Conservation (phyloP, 768 basidiomycete species). For the Phanerodontia chrysosporium region DNA sequence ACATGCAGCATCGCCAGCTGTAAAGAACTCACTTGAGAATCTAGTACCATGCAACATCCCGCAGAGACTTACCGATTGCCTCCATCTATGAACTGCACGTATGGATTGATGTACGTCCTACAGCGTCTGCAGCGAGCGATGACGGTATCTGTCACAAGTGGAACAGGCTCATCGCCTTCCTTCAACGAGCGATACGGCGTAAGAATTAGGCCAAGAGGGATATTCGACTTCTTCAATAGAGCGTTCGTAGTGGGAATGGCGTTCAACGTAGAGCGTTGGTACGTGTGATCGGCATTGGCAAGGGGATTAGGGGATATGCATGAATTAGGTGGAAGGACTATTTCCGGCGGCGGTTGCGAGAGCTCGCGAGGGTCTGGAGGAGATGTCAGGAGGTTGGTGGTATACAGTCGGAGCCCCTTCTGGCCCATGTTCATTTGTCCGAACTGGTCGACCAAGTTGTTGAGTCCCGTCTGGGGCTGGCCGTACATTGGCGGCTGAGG, state of each 20-base stretch:
- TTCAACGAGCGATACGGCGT: conserved; percentile 88
- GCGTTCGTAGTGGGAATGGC: conserved; percentile 90
- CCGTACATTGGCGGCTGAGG: conserved; percentile 41
- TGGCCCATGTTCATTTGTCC: conserved; percentile 84
- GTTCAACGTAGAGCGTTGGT: conserved; percentile 88
- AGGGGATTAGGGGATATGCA: conserved; percentile 72
- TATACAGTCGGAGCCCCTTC: conserved; percentile 75
- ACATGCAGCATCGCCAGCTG: conserved; percentile 99
- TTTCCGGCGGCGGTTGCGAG: conserved; percentile 79
- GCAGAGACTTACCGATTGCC: conserved; percentile 82
- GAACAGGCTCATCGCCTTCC: conserved; percentile 79
- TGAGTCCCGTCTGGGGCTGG: conserved; percentile 40
- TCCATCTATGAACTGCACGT: conserved; percentile 95
- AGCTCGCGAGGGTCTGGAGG: conserved; percentile 90
- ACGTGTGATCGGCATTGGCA: conserved; percentile 86
- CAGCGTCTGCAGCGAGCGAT: conserved; percentile 96
- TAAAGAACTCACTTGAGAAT: not conserved
- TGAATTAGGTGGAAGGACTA: conserved; percentile 81
- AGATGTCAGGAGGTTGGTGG: conserved; percentile 87
- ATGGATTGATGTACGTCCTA: conserved; percentile 96
- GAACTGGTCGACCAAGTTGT: conserved; percentile 79
- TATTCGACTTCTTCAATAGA: conserved; percentile 82
- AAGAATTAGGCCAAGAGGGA: conserved; percentile 85
- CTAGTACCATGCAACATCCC: not conserved
- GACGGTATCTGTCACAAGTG: conserved; percentile 89